Conservation (phyloP, 2,329 filamentous ascomycete species). For the Cladosporium sp. region DNA sequence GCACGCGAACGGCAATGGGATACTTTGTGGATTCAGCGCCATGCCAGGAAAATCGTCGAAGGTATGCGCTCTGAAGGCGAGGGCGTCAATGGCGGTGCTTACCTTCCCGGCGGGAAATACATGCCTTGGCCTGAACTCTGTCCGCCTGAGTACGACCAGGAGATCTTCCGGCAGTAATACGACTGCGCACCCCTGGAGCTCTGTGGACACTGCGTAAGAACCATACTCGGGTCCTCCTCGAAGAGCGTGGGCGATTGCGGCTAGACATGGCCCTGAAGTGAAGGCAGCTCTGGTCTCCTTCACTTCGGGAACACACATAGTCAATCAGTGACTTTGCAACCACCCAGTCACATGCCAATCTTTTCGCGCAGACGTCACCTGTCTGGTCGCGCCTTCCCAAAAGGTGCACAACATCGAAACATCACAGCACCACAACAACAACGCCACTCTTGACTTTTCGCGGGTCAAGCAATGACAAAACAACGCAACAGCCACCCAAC, state of each 20-base stretch:
- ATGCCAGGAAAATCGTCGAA: conserved; percentile 15
- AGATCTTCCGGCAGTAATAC: conserved; percentile 14
- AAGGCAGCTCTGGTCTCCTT: neutral
- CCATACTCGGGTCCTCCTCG: neutral
- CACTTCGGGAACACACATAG: neutral
- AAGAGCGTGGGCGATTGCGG: neutral
- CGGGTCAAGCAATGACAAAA: neutral
- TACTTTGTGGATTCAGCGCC: conserved; percentile 18
- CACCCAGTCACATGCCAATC: conserved; percentile 1
- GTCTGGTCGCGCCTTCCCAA: conserved; percentile 7
- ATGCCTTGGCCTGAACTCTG: conserved; percentile 18
- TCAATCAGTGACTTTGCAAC: neutral
- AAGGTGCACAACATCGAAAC: neutral
- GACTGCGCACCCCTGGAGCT: no score
- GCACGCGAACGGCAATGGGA: conserved; percentile 16
- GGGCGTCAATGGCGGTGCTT: conserved; percentile 2
- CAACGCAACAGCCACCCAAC: neutral
- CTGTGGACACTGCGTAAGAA: no score
- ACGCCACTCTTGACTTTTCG: neutral
- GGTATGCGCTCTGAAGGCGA: conserved; percentile 1
- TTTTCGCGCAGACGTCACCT: neutral
- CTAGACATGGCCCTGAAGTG: neutral
- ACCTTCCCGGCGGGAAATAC: conserved; percentile 1
- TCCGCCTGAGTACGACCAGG: conserved; percentile 18
- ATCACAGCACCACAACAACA: neutral